Base-by-base conservation (phyloP, 2,329 filamentous ascomycete genomes). In the Fusarium sp. region DNA sequence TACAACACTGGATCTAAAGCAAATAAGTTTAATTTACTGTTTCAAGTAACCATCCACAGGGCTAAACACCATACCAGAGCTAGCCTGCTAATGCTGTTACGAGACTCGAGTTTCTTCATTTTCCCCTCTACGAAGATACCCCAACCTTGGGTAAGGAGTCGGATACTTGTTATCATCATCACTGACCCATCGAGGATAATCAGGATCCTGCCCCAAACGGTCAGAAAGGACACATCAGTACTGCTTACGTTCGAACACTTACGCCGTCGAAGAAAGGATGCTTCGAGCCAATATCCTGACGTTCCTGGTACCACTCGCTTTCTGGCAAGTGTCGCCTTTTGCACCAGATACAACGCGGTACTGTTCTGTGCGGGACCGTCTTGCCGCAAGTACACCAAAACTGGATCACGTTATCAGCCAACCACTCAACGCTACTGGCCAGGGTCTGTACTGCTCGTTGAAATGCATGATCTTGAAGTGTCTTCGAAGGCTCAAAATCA, bases 231-330 rank as follows among this genome's bases (percentile, higher is more conserved):
- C n/a, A n/a, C n/a, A n/a, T n/a, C n/a, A n/a, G n/a, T n/a, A n/a
- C n/a, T n/a, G n/a, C n/a, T n/a, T n/a, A n/a, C n/a, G n/a, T 11
- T 4, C 6, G 18, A 26, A 15, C 4, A 39, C 56, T 24, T 44
- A 71, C 74, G 7, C 75, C 20, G 7, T 76, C 71, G 26, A 76
- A 75, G 26, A 61, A 76, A 0, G 73, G 73, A 35, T 70, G 42
- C 10, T 51, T 66, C 0, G 33, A 42, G 3, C 68, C 52, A 26
- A 56, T 3, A 3, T 56, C 36, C 2, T 52, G 9, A 5, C 14
- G 51, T 11, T 70, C 68, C 0, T 36, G 10, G 5, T 24, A 11
- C 73, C 74, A 76, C 28, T 76, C 45, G 1, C 11, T 17, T 17
- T 76, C 68, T 35, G 59, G 62, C 0, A 68, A 18, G 26, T 76